Conservation (phyloP, 345 rosid genomes). For the Jatropha curcas region DNA sequence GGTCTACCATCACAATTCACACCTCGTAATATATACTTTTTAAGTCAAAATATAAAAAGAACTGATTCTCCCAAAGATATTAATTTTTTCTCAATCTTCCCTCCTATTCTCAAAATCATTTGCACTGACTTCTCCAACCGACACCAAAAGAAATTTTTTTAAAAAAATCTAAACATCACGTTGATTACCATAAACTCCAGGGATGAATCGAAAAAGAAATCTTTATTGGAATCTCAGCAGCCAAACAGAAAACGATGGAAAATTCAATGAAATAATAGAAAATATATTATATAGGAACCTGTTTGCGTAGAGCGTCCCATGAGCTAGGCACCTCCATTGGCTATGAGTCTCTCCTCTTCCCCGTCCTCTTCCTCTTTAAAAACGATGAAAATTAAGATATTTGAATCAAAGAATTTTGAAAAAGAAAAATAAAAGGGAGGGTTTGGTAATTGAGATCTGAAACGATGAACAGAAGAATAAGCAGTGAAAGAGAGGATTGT, state of each 20-base stretch:
- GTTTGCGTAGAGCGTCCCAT: constrained; percentile 93
- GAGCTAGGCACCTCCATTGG: constrained; percentile 80
- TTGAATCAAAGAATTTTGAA: not conserved
- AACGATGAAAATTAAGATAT: not conserved
- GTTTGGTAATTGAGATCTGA: not conserved
- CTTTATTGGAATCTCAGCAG: not conserved
- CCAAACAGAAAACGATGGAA: not conserved
- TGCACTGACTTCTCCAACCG: not conserved
- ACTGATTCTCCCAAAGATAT: not conserved
- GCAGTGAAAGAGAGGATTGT: not conserved
- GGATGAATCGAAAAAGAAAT: too few species aligned
- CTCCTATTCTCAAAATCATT: not conserved
- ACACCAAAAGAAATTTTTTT: not conserved
- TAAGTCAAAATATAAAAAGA: not conserved
- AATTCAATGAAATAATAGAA: not conserved
- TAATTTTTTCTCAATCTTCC: too few species aligned
- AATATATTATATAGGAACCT: constrained; percentile 51
- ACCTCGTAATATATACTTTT: too few species aligned
- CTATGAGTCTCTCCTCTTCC: not conserved
- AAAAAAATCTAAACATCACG: too few species aligned
- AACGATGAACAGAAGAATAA: not conserved
- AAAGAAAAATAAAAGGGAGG: not conserved
- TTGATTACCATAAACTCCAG: too few species aligned
- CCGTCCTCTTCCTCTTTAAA: not conserved
- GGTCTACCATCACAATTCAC: too few species aligned